These are phyloP conservation scores for Groenewaldozyma tartarivorans DNA, from an alignment of 805 yeast species.

Conservation along the genomic window DNA sequence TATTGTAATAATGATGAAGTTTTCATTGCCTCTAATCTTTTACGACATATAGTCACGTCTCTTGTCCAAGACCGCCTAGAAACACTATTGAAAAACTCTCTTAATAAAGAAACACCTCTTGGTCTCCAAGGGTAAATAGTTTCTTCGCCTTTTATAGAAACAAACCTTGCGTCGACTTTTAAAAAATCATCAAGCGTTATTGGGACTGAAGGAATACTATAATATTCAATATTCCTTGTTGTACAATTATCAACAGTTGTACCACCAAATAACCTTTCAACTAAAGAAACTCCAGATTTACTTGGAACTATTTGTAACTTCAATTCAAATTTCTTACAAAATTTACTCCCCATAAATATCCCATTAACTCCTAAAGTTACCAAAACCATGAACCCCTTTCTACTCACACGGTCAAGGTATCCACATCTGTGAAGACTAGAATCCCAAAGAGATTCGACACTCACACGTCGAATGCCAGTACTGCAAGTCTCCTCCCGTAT, in stretches of 20 bases:
- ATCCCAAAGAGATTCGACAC: slow-evolving; percentile 7
- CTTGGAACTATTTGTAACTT: background rate
- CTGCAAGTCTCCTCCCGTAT: background rate
- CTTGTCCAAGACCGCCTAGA: background rate
- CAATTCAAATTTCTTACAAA: background rate
- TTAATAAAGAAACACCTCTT: slow-evolving; percentile 11
- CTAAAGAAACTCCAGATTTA: background rate
- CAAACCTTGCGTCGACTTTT: slow-evolving; percentile 2
- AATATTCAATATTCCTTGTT: background rate
- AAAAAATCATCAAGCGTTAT: slow-evolving; percentile 4
- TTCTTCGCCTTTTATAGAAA: slow-evolving; percentile 1
- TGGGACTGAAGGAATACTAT: slow-evolving; percentile 4
- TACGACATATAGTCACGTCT: background rate
- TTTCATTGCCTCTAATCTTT: background rate
- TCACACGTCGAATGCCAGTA: background rate
- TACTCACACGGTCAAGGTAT: slow-evolving; percentile 6
- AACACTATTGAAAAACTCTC: slow-evolving; percentile 3
- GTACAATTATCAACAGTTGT: slow-evolving; percentile 1
- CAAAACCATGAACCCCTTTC: slow-evolving; percentile 1
- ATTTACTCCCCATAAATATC: background rate
- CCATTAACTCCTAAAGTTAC: background rate
- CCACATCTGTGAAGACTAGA: slow-evolving; percentile 5
- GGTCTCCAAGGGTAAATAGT: slow-evolving; percentile 2
- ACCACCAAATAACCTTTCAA: slow-evolving; percentile 1
- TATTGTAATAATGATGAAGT: background rate